Base-by-base conservation (phyloP, 75 land plant species). In the Cryptomeria japonica region DNA sequence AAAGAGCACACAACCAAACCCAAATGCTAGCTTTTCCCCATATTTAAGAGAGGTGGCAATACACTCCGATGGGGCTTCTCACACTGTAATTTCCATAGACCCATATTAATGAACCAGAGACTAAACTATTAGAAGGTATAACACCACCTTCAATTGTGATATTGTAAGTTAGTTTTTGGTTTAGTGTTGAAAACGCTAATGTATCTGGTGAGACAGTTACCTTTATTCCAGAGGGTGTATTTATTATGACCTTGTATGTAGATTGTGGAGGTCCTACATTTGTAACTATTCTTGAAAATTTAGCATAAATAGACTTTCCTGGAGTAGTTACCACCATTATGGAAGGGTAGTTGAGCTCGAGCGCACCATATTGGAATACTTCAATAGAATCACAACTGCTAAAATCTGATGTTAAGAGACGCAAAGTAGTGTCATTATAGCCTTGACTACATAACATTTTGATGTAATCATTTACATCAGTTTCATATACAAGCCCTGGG, bases 201-300 rank as follows among this genome's bases (percentile, higher is more conserved):
- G 39, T 64, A 18, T 51, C n/a, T 12, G 95, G 95, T 32, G 80
- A n/a, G 31, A 90, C 95, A 11, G 38, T 73, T 34, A 93, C 76
- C 34, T 61, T 80, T 15, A 92, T 85, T 5, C 92, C 92, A 1
- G 51, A 5, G 11, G 94, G 92, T 28, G 90, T 85, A 8, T 51
- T 34, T 18, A 91, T 84, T 5, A 7, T 53, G 13, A 85, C 89
- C 15, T 22, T 61, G 87, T 95, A 95, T 3, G 83, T 86, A 9
- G 96, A 92, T 15, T 68, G 86, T 11, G 91, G 44, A 39, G 92
- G 80, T 9, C 93, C 96, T 39, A 95, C 95, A 58, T 95, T 95
- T 28, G 95, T 95, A 13, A 95, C 91, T 7, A 91, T 93, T 85
- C 93, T 79, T 16, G 72, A 37, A 78, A 78, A 78, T 16, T 37